Evolutionary conservation across 805 yeast species (phyloP), one percentile per base, ranked within the genome.

Genomic region (Kuraishia hungarica): DNA sequence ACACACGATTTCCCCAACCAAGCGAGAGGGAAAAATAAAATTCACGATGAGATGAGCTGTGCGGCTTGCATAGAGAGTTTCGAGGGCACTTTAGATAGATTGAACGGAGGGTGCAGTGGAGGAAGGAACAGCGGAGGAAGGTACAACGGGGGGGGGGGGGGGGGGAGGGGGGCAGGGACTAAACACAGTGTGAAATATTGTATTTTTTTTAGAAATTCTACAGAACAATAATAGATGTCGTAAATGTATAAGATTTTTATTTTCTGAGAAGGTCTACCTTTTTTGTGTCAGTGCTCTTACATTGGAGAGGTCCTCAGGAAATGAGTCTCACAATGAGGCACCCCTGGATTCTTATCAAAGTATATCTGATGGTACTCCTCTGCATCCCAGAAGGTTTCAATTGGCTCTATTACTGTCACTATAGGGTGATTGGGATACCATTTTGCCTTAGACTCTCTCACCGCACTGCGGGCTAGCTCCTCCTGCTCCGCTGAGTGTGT

Each of bases 281-380:
- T 17, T n/a, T n/a, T n/a, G n/a, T n/a, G n/a, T n/a, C n/a, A n/a
- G 28, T 48, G 26, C 51, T 24, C 21, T 20, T 26, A 13, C 69
- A 78, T 79, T 49, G 87, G 86, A 60, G 70, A 67, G 4, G 83
- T 78, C 71, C 98, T 84, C 54, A 89, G 67, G 61, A 79, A 91
- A 66, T 93, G 98, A 2, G 93, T 83, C 22, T 97, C 93, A 67
- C 98, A 93, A 57, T 87, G 89, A 68, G 91, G 90, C 3, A 97
- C 97, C 3, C 73, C 70, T 2, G 97, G 96, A 67, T 93, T 90
- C 64, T 82, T 84, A 55, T 78, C 77, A 62, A 93, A 75, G 67
- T 94, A 93, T 58, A 78, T 64, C 67, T 93, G 98, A 68, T 93
- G 99, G 68, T 92, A 93, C 39, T 84, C 92, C 70, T 93, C 99